Evolutionary conservation across 202 grass and related monocot genomes (phyloP), one percentile per base, ranked within the genome.

Genomic region (Elaeis oleifera): DNA sequence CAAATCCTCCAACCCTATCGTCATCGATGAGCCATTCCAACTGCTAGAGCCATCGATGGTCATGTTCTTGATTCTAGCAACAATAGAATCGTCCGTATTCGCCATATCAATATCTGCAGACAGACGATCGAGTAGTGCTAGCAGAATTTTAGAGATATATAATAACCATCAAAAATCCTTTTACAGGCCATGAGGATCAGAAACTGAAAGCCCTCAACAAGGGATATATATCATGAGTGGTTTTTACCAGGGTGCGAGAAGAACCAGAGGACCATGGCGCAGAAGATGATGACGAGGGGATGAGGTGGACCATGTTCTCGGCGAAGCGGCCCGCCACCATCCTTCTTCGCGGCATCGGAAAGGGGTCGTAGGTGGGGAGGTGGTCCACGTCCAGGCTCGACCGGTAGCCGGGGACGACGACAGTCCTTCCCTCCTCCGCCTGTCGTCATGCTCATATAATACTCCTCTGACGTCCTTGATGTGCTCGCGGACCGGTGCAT

Each of bases 331-430:
- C 16, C 61, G 78, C 19, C 68, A 3, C 76, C 81, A 57, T 86
- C 87, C 76, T 90, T 90, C 82, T 90, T 90, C 13, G 73, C 44
- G 27, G 62, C 65, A 56, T 86, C 87, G 27, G 87, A 90, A 32
- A 26, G 60, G 11, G 76, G 69, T 86, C 76, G 60, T 85, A 86
- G 21, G 44, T 72, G 25, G 87, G 87, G 39, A 90, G 87, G 18
- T 86, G 76, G 73, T 80, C 65, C 15, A 59, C 25, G 61, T 80
- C 77, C 60, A 68, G 22, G 44, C 5, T 44, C 9, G 36, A 44
- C 36, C 36, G 8, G 36, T 44, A 13, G 9, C 36, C 36, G 11
- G 36, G 9, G 36, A 44, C 11, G 36, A 44, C 13, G 36, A 44
- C 36, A 44, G 9, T 13, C 36, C 36, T 8, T 44, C 36, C 5